Base-by-base conservation (phyloP, 2,329 filamentous ascomycete genomes). In the Colletotrichum neosansevieriae region DNA sequence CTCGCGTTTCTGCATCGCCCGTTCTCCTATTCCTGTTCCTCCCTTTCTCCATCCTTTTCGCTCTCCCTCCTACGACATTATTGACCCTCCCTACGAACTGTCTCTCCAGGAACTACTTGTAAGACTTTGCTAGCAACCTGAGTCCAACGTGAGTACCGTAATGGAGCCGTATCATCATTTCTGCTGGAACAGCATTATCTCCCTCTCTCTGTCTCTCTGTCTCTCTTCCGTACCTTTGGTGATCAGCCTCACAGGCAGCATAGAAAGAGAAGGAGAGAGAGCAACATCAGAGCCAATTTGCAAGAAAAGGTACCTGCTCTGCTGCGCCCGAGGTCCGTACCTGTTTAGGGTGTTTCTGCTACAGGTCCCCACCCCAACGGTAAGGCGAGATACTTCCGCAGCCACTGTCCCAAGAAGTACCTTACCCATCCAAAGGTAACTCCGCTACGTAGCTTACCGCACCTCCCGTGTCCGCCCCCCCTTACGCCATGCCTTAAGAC, bases 271-370 rank as follows among this genome's bases (percentile, higher is more conserved):
- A 17, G 19, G 17, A 10, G 45, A 64, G 58, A 67, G 64, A 63
- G 64, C 53, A 64, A n/a, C 19, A 40, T 21, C 53, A 58, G 51
- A 54, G 56, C 40, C 53, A 64, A 51, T 49, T 17, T 47, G 51
- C 36, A 58, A 29, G 21, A 45, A 64, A 60, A 67, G 24, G 60
- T 64, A 67, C 64, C 45, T 67, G 19, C n/a, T 50, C 60, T 58
- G 19, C 21, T 5, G 45, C 21, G 13, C 29, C 34, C 36, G n/a
- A 58, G 36, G 38, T 40, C 53, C 38, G 60, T 64, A 67, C 66
- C 61, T 40, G 24, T 42, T 54, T 49, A 65, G 61, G 47, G 29
- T 56, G 42, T 66, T 54, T 56, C 40, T 29, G 54, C 61, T 44
- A 47, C 49, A 59, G 34, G 59, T 47, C 29, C 40, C 54, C 56